These are phyloP conservation scores for Strigomonas culicis DNA, from an alignment of 208 protist genomes.

Conservation along the genomic window DNA sequence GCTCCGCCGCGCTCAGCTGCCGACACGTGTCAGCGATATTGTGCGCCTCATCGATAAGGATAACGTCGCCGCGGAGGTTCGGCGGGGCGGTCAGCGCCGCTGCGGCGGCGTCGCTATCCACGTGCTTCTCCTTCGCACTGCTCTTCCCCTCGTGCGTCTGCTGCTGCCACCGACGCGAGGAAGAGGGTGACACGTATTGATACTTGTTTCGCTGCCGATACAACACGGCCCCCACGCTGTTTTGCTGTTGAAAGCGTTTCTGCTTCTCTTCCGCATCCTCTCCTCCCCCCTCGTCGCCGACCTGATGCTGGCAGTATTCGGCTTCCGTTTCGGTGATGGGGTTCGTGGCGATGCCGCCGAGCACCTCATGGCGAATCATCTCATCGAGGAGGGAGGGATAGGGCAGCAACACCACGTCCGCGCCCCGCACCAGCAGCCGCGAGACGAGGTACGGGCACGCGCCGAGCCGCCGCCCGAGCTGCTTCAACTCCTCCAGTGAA, in stretches of 20 bases:
- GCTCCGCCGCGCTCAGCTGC: conserved; percentile 47
- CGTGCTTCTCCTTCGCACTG: too few relatives aligned
- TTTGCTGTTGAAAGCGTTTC: not conserved
- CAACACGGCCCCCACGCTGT: too few relatives aligned
- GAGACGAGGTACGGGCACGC: conserved; percentile 82
- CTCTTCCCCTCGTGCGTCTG: too few relatives aligned
- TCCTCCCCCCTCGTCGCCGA: not conserved
- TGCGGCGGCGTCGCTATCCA: too few relatives aligned
- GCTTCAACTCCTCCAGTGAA: conserved; percentile 50
- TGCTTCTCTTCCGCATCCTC: not conserved
- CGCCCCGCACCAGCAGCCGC: conserved; percentile 52
- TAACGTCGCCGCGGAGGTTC: conserved; percentile 69
- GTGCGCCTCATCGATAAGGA: conserved; percentile 96
- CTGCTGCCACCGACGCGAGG: too few relatives aligned
- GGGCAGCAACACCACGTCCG: conserved; percentile 79
- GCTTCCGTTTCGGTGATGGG: conserved; percentile 32
- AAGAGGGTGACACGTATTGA: conserved; percentile 23
- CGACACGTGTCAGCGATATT: conserved; percentile 94
- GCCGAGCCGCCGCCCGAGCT: conserved; percentile 41
- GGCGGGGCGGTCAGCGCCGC: conserved; percentile 26
- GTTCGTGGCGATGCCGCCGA: conserved; percentile 63
- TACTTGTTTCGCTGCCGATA: conserved; percentile 17
- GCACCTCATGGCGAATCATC: conserved; percentile 51
- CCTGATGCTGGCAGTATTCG: not conserved
- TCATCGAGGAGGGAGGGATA: conserved; percentile 78